phyloP scores from a whole-genome alignment of 306 rosid genomes.

The Lathyrus sativus region DNA sequence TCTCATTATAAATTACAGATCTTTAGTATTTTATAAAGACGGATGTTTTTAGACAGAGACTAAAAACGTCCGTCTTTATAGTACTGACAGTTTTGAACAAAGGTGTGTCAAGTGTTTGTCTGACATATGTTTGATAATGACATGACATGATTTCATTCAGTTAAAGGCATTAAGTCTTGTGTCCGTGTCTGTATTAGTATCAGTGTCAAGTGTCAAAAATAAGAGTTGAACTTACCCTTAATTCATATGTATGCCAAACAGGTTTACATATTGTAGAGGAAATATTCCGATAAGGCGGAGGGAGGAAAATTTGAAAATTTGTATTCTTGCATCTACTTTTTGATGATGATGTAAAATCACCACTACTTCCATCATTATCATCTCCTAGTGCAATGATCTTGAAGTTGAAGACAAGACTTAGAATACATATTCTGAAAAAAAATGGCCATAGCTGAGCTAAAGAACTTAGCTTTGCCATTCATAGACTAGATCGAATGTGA shows the following conservation, averaged over 20 bases:
- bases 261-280: constrained; percentile 71
- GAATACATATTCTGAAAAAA: constrained; percentile 43
- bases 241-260: constrained; percentile 80
- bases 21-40: too few species aligned
- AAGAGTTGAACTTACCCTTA: constrained; percentile 65
- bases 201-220: constrained; percentile 7
- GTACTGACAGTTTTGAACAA: too few species aligned
- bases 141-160: too few species aligned
- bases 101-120: too few species aligned
- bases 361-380: constrained; percentile 33
- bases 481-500: constrained; percentile 34
- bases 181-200: too few species aligned
- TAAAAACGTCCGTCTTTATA: too few species aligned
- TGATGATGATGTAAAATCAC: constrained; percentile 35
- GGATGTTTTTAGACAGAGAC: too few species aligned
- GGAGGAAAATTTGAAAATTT: constrained; percentile 73
- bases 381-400: constrained; percentile 42
- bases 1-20: background rate
- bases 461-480: constrained; percentile 59
- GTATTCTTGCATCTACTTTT: constrained; percentile 56
- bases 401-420: constrained; percentile 43
- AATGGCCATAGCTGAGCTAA: constrained; percentile 39
- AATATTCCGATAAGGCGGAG: constrained; percentile 79
- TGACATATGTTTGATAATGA: too few species aligned
- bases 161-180: too few species aligned